Percentiles rank a stretch among this genome's conserved stretches.
Conservation (phyloP, 768 basidiomycete genomes). For the Amanita molliuscula region DNA sequence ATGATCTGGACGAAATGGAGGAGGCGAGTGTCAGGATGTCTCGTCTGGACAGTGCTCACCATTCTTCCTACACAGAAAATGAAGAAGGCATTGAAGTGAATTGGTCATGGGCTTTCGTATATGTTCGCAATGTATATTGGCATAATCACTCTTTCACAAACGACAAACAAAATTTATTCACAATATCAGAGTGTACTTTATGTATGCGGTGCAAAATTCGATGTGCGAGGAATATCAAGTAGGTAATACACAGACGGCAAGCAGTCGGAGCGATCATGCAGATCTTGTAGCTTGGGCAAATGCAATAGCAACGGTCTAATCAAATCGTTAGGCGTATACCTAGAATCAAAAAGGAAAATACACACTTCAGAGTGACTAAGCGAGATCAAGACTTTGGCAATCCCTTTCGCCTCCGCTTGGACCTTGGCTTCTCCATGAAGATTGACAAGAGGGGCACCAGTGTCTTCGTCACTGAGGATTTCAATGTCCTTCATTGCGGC, state of each 20-base stretch:
- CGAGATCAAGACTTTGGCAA: slow-evolving; percentile 71
- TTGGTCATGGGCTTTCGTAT: background rate
- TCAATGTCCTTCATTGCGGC: slow-evolving; percentile 98
- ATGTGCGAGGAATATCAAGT: background rate
- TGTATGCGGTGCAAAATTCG: background rate
- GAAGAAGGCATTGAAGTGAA: slow-evolving; percentile 66
- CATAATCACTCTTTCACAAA: background rate
- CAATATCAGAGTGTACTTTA: background rate
- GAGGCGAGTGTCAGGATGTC: slow-evolving; percentile 40
- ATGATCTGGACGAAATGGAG: slow-evolving; percentile 91
- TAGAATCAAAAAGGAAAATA: slow-evolving; percentile 10
- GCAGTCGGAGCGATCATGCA: slow-evolving; percentile 10
- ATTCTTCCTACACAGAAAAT: slow-evolving; percentile 43
- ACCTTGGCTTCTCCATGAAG: slow-evolving; percentile 74
- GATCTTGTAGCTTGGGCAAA: slow-evolving; percentile 67
- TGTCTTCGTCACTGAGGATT: slow-evolving; percentile 60
- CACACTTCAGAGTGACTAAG: slow-evolving; percentile 88
- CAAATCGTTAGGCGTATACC: slow-evolving; percentile 11
- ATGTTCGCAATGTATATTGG: background rate
- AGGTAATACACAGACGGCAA: background rate
- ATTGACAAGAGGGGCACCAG: slow-evolving; percentile 70
- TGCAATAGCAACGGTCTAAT: slow-evolving; percentile 73
- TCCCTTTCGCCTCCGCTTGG: slow-evolving; percentile 62
- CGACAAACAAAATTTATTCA: background rate
- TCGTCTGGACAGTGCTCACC: background rate